A percentile compares a stretch with the other conserved stretches of the same genome.
phyloP scores from a whole-genome alignment of 2,329 filamentous ascomycete species.

The Aureobasidium namibiae region DNA sequence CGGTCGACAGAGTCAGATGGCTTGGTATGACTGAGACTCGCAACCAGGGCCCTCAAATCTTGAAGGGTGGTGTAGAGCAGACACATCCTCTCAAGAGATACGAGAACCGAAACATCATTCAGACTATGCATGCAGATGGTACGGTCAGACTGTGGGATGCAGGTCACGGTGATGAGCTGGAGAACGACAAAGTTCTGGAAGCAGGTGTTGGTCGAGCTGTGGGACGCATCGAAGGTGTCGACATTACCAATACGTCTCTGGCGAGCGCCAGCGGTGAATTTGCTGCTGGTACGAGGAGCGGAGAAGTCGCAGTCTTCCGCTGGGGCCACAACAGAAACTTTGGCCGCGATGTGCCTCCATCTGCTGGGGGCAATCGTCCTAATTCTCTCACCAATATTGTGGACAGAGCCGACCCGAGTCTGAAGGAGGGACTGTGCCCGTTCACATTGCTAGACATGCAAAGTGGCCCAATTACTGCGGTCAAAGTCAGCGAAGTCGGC shows the following conservation, averaged over 20 bases:
- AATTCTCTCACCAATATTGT: conserved; percentile 63
- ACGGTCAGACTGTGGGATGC: conserved; percentile 90
- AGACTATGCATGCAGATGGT: conserved; percentile 83
- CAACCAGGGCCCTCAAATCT: conserved; percentile 65
- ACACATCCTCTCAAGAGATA: conserved; percentile 64
- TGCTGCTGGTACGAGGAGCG: conserved; percentile 68
- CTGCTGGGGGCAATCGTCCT: conserved; percentile 40
- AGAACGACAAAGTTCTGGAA: conserved; percentile 74
- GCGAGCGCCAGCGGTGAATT: conserved; percentile 76
- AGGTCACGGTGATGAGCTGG: conserved; percentile 85
- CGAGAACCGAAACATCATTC: conserved; percentile 74
- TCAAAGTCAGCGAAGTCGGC: conserved; percentile 84
- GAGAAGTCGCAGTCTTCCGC: conserved; percentile 79
- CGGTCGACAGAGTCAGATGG: conserved; percentile 73
- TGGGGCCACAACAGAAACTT: conserved; percentile 75
- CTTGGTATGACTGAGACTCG: conserved; percentile 82
- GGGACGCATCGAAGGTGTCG: conserved; percentile 67
- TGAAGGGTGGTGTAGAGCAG: conserved; percentile 71
- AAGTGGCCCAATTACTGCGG: conserved; percentile 68
- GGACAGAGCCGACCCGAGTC: conserved; percentile 58
- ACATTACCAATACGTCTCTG: conserved; percentile 72
- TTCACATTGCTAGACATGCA: conserved; percentile 74
- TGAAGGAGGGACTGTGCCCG: conserved; percentile 77
- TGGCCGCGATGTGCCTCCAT: conserved; percentile 50
- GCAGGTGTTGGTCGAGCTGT: conserved; percentile 79